Evolutionary conservation across 2,329 filamentous ascomycete genomes (phyloP).

Genomic region (Neofusicoccum sp.): DNA sequence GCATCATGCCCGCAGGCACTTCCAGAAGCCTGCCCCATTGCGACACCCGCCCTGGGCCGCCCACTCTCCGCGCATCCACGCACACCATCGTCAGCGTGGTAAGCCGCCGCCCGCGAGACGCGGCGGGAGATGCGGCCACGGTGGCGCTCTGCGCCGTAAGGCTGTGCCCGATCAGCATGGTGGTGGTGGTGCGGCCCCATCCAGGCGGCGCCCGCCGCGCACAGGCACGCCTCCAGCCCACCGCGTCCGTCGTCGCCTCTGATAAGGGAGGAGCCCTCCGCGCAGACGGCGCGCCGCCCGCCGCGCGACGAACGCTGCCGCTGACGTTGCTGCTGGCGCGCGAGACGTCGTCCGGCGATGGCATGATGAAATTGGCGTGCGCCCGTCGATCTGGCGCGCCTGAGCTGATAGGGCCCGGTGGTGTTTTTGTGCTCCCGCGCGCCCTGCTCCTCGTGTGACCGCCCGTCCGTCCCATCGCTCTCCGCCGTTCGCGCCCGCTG

Average conservation of each 20-base stretch:
- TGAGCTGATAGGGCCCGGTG: neutral
- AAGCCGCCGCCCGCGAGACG: too few relatives aligned
- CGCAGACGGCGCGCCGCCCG: constrained; percentile 14
- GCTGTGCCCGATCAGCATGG: constrained; percentile 3
- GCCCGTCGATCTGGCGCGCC: constrained; percentile 2
- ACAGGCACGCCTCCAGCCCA: neutral
- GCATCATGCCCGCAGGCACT: neutral
- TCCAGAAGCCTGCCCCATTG: constrained; percentile 18
- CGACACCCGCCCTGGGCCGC: neutral
- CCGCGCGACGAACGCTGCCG: neutral
- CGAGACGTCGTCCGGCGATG: neutral
- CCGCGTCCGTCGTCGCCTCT: neutral
- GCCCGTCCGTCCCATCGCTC: neutral
- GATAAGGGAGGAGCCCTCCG: constrained; percentile 8
- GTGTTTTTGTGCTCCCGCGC: neutral
- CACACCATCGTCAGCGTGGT: too few relatives aligned
- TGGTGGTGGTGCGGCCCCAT: neutral
- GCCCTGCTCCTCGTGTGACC: neutral
- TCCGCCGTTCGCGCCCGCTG: neutral
- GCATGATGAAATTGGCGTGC: neutral
- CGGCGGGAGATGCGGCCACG: neutral
- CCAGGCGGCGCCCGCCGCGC: neutral
- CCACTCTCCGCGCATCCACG: neutral
- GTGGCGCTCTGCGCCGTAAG: neutral
- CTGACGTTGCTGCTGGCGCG: neutral